These are phyloP conservation scores for Saccharomyces hybrid DNA, from an alignment of 1,139 yeast genomes.

Conservation along the genomic window DNA sequence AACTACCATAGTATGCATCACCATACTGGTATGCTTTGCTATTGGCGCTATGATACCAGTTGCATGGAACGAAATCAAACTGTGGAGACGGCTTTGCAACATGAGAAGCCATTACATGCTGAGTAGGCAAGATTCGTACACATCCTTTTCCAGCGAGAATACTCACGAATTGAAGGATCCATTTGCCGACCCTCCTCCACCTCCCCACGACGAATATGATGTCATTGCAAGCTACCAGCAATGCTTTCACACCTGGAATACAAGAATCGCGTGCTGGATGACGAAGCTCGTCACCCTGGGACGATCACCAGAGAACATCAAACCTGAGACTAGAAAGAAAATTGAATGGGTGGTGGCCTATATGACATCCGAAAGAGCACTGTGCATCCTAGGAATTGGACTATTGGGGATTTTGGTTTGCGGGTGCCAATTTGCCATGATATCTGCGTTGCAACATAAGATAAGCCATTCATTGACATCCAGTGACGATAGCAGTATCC, in stretches of 20 bases:
- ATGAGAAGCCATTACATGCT: constrained; percentile 22
- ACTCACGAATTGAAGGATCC: constrained; percentile 4
- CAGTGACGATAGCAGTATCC: not conserved
- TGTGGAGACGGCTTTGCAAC: constrained; percentile 43
- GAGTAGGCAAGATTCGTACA: constrained; percentile 2
- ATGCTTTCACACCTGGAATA: constrained; percentile 27
- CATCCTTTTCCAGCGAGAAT: not conserved
- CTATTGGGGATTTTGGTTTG: constrained; percentile 43
- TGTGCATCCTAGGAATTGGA: constrained; percentile 41
- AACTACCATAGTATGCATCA: constrained; percentile 27
- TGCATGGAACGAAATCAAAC: constrained; percentile 38
- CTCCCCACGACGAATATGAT: constrained; percentile 14
- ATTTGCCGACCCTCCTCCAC: constrained; percentile 3
- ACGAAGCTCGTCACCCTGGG: constrained; percentile 18
- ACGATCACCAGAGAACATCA: constrained; percentile 11
- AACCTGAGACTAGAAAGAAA: constrained; percentile 15
- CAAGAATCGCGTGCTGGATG: constrained; percentile 9
- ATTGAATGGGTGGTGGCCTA: constrained; percentile 46
- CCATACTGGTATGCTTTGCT: constrained; percentile 38
- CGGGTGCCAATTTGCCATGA: constrained; percentile 41
- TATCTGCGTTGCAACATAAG: constrained; percentile 27
- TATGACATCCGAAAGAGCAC: constrained; percentile 42
- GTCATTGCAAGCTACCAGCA: constrained; percentile 28
- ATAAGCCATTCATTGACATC: constrained; percentile 5
- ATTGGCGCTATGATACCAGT: constrained; percentile 37